Evolutionary conservation across 2,329 filamentous ascomycete species (phyloP).

Genomic region (Meredithiella fracta): DNA sequence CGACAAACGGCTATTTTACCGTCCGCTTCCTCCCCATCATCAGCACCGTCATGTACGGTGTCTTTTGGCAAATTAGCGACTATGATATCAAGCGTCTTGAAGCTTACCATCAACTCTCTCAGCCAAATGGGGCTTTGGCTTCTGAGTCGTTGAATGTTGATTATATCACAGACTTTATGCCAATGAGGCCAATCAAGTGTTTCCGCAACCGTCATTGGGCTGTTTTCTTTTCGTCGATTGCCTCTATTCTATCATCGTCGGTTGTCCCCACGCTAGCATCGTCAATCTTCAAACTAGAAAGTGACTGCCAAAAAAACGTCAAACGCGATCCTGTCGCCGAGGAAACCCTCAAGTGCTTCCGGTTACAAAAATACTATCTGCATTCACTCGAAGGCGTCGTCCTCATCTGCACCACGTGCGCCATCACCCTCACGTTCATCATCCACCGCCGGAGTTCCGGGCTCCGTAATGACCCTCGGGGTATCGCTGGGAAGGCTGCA

Average conservation of each 20-base stretch:
- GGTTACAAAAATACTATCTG: constrained; percentile 42
- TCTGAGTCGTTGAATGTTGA: constrained; percentile 56
- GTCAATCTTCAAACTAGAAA: constrained; percentile 21
- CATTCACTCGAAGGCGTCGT: constrained; percentile 42
- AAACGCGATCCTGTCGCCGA: constrained; percentile 21
- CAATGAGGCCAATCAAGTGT: constrained; percentile 47
- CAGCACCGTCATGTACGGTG: constrained; percentile 43
- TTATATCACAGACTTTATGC: constrained; percentile 52
- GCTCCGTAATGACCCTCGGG: constrained; percentile 50
- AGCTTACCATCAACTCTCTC: constrained; percentile 49
- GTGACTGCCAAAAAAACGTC: background rate
- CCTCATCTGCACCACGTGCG: constrained; percentile 39
- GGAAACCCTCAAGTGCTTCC: constrained; percentile 33
- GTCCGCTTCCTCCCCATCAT: constrained; percentile 49
- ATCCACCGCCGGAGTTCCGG: constrained; percentile 48
- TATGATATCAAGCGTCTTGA: constrained; percentile 52
- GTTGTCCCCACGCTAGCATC: constrained; percentile 53
- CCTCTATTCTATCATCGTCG: constrained; percentile 48
- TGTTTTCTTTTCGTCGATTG: constrained; percentile 48
- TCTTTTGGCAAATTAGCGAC: constrained; percentile 50
- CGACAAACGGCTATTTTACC: constrained; percentile 37
- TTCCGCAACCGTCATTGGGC: constrained; percentile 48
- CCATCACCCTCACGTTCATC: constrained; percentile 40
- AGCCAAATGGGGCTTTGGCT: constrained; percentile 41
- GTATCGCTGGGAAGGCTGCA: constrained; percentile 56